Evolutionary conservation across 2,329 filamentous ascomycete species (phyloP), one percentile per base, ranked within the genome.

Genomic region (Colletotrichum sp.): DNA sequence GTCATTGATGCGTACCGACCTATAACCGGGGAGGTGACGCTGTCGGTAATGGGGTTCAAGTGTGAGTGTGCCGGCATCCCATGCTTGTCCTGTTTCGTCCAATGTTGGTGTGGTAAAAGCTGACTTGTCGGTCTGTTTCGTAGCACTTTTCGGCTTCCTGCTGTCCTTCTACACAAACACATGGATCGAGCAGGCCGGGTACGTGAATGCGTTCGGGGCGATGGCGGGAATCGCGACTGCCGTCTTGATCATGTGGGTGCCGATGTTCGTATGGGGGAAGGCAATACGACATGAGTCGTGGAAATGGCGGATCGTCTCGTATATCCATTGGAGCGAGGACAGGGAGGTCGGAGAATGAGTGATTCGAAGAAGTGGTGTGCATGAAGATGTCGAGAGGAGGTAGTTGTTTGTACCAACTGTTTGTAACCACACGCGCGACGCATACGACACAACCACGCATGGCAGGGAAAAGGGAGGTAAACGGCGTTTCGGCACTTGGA

Each of bases 141-240:
- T 73, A 89, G 88, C 89, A 18, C 80, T 88, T 9, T 91, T 92
- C 79, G 90, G 90, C 6, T 92, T 92, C 80, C 82, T 92, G 1
- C 84, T 92, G 2, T 90, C 88, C 0, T 92, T 92, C 79, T 92
- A 92, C 80, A 92, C 89, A 2, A 92, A 92, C 79, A 87, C 89
- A 0, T 92, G 90, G 90, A 87, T 92, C 49, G 82, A 84, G 8
- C 34, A 85, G 72, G 82, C 82, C 1, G 91, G 90, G 1, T 92
- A 92, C 78, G 77, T 83, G 15, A 83, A 86, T 44, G 87, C 90
- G 4, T 92, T 87, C 77, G 89, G 90, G 5, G 84, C 87, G n/a
- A 92, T 92, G 90, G 90, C 90, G 9, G 90, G 86, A 13, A 91
- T 92, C 62, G 83, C 87, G 12, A 87, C 84, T 15, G 84, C 78